Conservation (phyloP, 306 rosid species). For the Arachis stenosperma region DNA sequence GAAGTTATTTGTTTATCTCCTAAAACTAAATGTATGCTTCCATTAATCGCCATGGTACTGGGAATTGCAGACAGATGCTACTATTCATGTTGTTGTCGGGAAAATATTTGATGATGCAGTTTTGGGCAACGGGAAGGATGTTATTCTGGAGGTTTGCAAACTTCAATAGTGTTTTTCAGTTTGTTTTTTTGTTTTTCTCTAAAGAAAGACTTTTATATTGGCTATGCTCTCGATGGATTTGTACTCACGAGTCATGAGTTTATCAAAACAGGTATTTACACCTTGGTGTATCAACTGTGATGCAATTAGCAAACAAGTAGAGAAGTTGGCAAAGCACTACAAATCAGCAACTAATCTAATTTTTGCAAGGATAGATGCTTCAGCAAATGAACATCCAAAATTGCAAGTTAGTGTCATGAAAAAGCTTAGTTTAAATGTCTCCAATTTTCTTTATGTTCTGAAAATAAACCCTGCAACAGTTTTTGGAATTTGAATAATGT, state of each 20-base stretch:
- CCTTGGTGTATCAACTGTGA: slow-evolving; percentile 96
- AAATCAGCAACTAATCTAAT: slow-evolving; percentile 63
- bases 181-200: neutral
- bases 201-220: neutral
- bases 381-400: slow-evolving; percentile 86
- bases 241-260: slow-evolving; percentile 21
- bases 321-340: slow-evolving; percentile 92
- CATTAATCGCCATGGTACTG: slow-evolving; percentile 16
- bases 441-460: slow-evolving; percentile 4
- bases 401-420: slow-evolving; percentile 59
- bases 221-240: slow-evolving; percentile 30
- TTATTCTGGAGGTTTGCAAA: slow-evolving; percentile 79
- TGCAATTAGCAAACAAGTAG: slow-evolving; percentile 75
- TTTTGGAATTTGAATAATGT: slow-evolving; percentile 20
- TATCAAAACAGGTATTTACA: slow-evolving; percentile 68
- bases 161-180: slow-evolving; percentile 1
- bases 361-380: slow-evolving; percentile 77
- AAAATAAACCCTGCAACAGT: slow-evolving; percentile 10
- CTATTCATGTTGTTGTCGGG: slow-evolving; percentile 65
- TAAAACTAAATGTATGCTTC: slow-evolving; percentile 7
- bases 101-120: slow-evolving; percentile 71
- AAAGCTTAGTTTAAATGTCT: neutral
- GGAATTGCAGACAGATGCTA: slow-evolving; percentile 71
- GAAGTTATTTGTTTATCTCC: slow-evolving; percentile 21
- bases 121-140: slow-evolving; percentile 68